Evolutionary conservation across 83 land plant genomes (phyloP), one percentile per base, ranked within the genome.

Genomic region (Picea abies): DNA sequence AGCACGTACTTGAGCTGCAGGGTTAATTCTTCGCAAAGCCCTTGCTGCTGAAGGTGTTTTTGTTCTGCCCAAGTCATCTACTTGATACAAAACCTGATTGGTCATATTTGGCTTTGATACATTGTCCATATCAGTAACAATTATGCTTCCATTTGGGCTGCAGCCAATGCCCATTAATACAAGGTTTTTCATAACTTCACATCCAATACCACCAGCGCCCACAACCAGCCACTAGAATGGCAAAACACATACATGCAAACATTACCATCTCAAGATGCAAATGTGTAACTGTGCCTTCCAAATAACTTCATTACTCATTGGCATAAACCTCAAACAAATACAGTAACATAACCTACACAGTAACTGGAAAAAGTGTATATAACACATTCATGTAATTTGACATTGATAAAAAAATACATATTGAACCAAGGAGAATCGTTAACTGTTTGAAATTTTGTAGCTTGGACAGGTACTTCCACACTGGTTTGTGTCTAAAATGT

Each of bases 131-230:
- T 90, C 91, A 20, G 91, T 80, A 14, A 90, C 82, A 14, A 80
- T 84, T 69, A 90, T 90, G 79, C 85, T 80, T 52, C 91, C 91
- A 83, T 79, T 83, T 32, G 91, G 79, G 72, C 81, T 85, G 81
- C 91, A 90, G 32, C 91, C 91, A 72, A 88, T 87, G 17, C 91
- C 91, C 91, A 90, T 90, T 62, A 90, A 76, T 25, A 88, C 88
- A n/a, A 88, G 75, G 67, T 88, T 88, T 79, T 90, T 90, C 79
- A 90, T 71, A 63, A 88, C 90, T 79, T 90, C 91, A 70, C 85
- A 90, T 32, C 91, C 91, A 62, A 90, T 78, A 11, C 91, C 90
- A 69, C 91, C 91, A 69, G 91, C 91, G n/a, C 91, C 91, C 23
- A 90, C 90, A 72, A 90, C 91, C 66, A 90, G 88, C 91, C 91